A percentile compares a stretch with the other conserved stretches of the same genome.
Conservation (phyloP, 176 grass and related monocot species). For the Triticum turgidum region DNA sequence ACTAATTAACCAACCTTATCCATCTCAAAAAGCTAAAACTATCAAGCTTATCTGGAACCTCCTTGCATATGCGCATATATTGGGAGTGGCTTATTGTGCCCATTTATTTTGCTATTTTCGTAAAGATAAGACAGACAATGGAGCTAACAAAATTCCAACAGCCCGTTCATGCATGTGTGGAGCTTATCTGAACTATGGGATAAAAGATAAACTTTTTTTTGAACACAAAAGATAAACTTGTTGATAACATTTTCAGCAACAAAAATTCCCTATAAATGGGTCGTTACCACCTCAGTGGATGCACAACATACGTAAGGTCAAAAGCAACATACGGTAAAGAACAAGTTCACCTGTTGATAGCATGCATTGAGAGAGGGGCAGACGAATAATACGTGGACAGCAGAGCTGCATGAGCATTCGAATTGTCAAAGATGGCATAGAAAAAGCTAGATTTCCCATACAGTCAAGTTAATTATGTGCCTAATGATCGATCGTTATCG, state of each 20-base stretch:
- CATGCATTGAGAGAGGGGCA: too few relatives aligned
- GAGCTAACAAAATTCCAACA: background rate
- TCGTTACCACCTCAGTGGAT: too few relatives aligned
- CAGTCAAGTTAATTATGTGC: conserved; percentile 18
- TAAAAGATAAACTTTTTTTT: background rate
- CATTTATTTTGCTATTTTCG: background rate
- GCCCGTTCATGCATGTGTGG: background rate
- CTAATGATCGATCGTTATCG: conserved; percentile 31
- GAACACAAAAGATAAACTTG: too few relatives aligned
- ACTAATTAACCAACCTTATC: background rate
- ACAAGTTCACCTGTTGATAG: too few relatives aligned
- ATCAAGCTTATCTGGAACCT: background rate
- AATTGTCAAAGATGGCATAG: background rate
- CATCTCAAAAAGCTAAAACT: background rate
- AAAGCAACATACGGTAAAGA: too few relatives aligned
- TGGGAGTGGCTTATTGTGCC: background rate
- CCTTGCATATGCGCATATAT: background rate
- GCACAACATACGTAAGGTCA: too few relatives aligned
- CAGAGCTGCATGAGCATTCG: background rate
- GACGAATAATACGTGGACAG: conserved; percentile 3
- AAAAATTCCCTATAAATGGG: background rate
- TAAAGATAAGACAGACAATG: background rate
- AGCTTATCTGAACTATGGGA: background rate
- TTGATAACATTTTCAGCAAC: too few relatives aligned
- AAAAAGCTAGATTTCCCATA: background rate